Conservation (phyloP, 2,329 filamentous ascomycete genomes). For the Apiospora kogelbergensis region DNA sequence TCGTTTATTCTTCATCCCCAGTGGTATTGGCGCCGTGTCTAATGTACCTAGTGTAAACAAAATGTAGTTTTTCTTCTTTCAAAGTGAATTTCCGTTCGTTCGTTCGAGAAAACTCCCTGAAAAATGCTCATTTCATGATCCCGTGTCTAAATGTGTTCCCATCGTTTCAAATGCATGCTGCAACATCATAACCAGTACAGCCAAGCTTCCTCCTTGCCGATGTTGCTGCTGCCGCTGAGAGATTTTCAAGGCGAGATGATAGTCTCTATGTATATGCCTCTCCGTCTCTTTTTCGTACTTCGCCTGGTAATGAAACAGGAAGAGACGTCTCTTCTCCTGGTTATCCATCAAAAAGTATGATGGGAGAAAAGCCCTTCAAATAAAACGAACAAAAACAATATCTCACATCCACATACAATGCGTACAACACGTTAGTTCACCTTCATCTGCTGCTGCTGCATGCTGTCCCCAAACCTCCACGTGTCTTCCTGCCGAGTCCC, state of each 20-base stretch:
- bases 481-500: conserved; percentile 86
- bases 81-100: background rate
- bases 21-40: background rate
- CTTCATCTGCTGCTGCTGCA: conserved; percentile 13
- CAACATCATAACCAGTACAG: background rate
- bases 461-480: conserved; percentile 59
- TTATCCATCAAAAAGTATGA: background rate
- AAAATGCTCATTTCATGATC: conserved; percentile 6
- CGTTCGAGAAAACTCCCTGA: background rate
- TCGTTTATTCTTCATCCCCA: background rate
- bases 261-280: background rate
- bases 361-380: background rate
- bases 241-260: background rate
- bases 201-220: background rate
- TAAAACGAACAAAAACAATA: conserved; percentile 1
- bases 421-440: conserved; percentile 6
- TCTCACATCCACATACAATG: background rate
- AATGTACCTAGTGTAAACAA: background rate
- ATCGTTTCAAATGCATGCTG: background rate
- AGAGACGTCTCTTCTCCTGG: background rate
- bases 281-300: background rate
- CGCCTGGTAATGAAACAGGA: background rate
- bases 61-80: background rate
- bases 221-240: background rate
- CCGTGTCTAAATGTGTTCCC: conserved; percentile 1